These are phyloP conservation scores for Peronosclerospora sorghi DNA, from an alignment of 352 stramenopile species.

Conservation along the genomic window DNA sequence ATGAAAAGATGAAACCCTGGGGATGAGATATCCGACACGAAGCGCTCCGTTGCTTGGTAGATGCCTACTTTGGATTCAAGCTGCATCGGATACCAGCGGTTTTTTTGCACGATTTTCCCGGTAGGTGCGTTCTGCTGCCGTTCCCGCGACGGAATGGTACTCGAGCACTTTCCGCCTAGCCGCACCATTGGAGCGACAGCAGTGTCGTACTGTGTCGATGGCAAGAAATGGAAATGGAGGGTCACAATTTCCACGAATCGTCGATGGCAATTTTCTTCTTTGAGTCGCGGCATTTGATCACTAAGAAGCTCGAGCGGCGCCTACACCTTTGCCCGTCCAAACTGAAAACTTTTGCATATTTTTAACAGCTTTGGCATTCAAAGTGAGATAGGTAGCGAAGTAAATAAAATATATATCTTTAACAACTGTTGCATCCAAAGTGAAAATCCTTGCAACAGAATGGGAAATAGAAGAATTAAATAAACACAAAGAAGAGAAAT, in stretches of 20 bases:
- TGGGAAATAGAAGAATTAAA: no score
- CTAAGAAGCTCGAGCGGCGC: constrained; percentile 57
- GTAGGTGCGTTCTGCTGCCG: constrained; percentile 45
- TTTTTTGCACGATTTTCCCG: constrained; percentile 44
- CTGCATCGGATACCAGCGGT: constrained; percentile 26
- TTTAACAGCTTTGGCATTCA: no score
- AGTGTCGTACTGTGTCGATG: constrained; percentile 35
- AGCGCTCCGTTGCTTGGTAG: constrained; percentile 29
- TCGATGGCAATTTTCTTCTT: constrained; percentile 43
- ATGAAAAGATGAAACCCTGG: constrained; percentile 32
- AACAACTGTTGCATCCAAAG: no score
- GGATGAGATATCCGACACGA: constrained; percentile 1
- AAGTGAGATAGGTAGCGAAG: no score
- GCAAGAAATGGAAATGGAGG: constrained; percentile 26
- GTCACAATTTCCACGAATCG: constrained; percentile 31
- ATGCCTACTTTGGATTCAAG: constrained; percentile 38
- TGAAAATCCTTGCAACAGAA: no score
- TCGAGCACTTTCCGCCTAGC: constrained; percentile 15
- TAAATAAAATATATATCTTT: constrained; percentile 43
- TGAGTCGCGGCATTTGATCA: constrained; percentile 56
- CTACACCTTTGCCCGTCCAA: constrained; percentile 58
- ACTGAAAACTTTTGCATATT: no score
- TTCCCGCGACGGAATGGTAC: constrained; percentile 17
- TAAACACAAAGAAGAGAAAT: constrained; percentile 55
- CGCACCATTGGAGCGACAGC: constrained; percentile 23